Evolutionary conservation across 2,329 filamentous ascomycete species (phyloP), one percentile per base, ranked within the genome.

Genomic region (Clarireedia hainanense): DNA sequence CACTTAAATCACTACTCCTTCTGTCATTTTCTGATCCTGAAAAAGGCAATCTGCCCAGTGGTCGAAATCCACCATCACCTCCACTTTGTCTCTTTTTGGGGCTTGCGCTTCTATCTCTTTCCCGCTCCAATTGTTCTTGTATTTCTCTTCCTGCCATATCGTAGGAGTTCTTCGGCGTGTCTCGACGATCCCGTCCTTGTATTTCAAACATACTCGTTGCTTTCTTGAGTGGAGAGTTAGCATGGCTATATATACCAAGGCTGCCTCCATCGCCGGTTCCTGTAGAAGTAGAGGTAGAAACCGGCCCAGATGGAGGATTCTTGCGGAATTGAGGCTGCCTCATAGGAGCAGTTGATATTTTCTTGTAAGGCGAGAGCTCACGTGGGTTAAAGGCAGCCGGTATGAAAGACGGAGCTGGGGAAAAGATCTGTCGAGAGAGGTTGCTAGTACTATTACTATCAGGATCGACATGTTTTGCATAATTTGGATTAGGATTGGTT

Each of bases 191-290:
- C 50, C 67, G 70, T 62, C 65, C 71, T 63, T 76, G 74, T 45
- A 83, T 75, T 56, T 88, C 71, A 71, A 81, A 71, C 74, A 89
- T 64, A 76, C 83, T 83, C 14, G 75, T 75, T 2, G 88, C 79
- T 69, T 95, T 96, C 65, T 90, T 86, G 12, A 97, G 71, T 0
- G 92, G 92, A 10, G 89, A 95, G 42, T 85, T 87, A 5, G 84
- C 84, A 69, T 95, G 89, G 5, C 80, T 86, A 69, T 85, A 91
- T 1, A 95, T 79, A 14, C 91, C 91, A 50, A 96, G 75, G 67
- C 80, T 92, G 2, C 91, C 90, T 15, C 90, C 90, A 67, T 86
- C 83, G 9, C 81, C 76, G 10, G 61, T 60, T 27, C 50, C 62
- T 36, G 62, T 61, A 36, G 45, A 61, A 14, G 60, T 61, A 17